These are phyloP conservation scores for Aspergillus glaucus DNA, from an alignment of 2,329 filamentous ascomycete species.

Conservation along the genomic window DNA sequence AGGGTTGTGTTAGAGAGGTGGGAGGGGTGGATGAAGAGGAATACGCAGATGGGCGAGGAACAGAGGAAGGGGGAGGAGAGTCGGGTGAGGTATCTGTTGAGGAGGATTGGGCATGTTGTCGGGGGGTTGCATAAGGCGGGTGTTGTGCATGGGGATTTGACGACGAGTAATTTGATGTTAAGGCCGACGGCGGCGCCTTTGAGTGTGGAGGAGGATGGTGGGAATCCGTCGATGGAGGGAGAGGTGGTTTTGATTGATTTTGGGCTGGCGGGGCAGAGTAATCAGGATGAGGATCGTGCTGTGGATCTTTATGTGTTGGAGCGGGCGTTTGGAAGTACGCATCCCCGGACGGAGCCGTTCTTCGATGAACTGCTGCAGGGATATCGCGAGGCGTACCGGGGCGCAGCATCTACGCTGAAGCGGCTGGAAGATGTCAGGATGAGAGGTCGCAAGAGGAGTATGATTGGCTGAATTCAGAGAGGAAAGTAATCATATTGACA, in stretches of 20 bases:
- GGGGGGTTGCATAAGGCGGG: slow-evolving; percentile 75
- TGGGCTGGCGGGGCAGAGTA: slow-evolving; percentile 74
- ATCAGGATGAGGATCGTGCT: slow-evolving; percentile 84
- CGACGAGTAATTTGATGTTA: slow-evolving; percentile 95
- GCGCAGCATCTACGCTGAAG: slow-evolving; percentile 66
- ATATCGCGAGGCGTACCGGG: slow-evolving; percentile 70
- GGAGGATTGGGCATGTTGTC: slow-evolving; percentile 63
- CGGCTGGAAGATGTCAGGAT: slow-evolving; percentile 86
- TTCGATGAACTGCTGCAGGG: slow-evolving; percentile 67
- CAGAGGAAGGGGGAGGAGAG: slow-evolving; percentile 38
- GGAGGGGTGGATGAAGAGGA: slow-evolving; percentile 47
- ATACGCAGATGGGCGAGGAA: slow-evolving; percentile 23
- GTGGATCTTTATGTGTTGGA: slow-evolving; percentile 96
- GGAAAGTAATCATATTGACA: not conserved
- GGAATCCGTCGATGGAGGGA: slow-evolving; percentile 47
- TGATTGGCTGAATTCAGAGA: slow-evolving; percentile 64
- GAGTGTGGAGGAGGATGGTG: slow-evolving; percentile 12
- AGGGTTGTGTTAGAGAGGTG: slow-evolving; percentile 63
- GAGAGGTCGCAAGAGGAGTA: slow-evolving; percentile 92
- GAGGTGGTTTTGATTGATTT: slow-evolving; percentile 92
- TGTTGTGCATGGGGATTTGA: slow-evolving; percentile 89
- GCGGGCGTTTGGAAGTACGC: slow-evolving; percentile 87
- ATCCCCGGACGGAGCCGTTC: slow-evolving; percentile 73
- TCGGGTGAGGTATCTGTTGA: slow-evolving; percentile 58
- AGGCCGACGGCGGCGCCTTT: slow-evolving; percentile 38